Evolutionary conservation across 345 rosid genomes (phyloP).

Genomic region (Eucalyptus regnans): DNA sequence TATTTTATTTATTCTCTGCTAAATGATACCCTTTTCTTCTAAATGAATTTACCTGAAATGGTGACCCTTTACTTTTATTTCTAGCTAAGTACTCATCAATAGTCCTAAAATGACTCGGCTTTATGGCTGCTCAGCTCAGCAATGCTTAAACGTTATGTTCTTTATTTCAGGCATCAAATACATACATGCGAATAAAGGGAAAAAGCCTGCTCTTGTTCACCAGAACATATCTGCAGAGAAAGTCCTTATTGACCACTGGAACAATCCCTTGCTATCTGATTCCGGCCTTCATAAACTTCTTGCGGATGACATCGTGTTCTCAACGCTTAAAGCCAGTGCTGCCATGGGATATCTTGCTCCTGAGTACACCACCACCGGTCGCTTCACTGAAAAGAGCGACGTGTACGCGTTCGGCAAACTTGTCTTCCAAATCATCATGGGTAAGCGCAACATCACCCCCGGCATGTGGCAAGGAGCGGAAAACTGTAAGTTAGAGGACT

Average conservation of each 20-base stretch:
- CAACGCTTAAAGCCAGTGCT: slow-evolving; percentile 86
- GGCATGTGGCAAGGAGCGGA: slow-evolving; percentile 40
- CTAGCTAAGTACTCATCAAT: not conserved
- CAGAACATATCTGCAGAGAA: slow-evolving; percentile 85
- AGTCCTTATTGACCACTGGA: slow-evolving; percentile 55
- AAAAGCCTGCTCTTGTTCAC: slow-evolving; percentile 55
- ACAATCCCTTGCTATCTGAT: slow-evolving; percentile 61
- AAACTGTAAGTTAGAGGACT: slow-evolving; percentile 29
- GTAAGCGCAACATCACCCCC: slow-evolving; percentile 48
- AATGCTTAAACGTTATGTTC: not conserved
- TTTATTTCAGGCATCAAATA: slow-evolving; percentile 50
- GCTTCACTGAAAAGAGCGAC: slow-evolving; percentile 87
- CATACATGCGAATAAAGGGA: slow-evolving; percentile 58
- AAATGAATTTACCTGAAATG: not conserved
- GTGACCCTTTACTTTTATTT: not conserved
- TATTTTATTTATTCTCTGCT: not conserved
- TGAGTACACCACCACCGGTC: slow-evolving; percentile 83
- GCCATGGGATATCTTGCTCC: slow-evolving; percentile 99
- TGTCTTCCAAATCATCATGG: slow-evolving; percentile 60
- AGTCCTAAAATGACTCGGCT: not conserved
- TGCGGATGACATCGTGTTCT: slow-evolving; percentile 82
- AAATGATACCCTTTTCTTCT: not conserved
- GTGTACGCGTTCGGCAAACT: slow-evolving; percentile 82
- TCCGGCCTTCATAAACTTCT: slow-evolving; percentile 89
- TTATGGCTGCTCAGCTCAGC: not conserved